phyloP scores from a whole-genome alignment of 2,329 filamentous ascomycete species.

The Aureobasidium sp. region DNA sequence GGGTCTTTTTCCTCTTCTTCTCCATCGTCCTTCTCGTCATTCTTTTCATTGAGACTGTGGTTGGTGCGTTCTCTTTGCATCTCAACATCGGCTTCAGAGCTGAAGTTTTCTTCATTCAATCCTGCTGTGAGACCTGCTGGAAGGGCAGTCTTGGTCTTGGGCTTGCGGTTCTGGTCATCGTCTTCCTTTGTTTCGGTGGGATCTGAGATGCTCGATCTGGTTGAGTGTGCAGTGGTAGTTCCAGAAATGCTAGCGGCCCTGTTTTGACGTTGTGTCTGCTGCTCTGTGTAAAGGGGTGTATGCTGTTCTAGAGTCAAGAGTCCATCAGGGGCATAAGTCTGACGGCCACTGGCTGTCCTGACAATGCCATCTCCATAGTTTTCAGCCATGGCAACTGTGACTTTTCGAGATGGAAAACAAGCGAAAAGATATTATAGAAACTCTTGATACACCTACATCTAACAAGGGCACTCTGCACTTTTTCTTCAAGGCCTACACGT shows the following conservation, averaged over 20 bases:
- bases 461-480: not conserved
- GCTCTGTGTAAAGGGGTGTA: not conserved
- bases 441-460: not conserved
- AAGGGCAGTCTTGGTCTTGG: not conserved
- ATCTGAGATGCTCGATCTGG: not conserved
- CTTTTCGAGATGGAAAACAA: not conserved
- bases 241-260: constrained; percentile 1
- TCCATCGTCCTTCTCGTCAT: constrained; percentile 17
- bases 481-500: not conserved
- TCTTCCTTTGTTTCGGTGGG: not conserved
- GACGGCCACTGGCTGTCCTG: constrained; percentile 4
- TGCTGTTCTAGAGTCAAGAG: not conserved
- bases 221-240: constrained; percentile 7
- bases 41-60: not conserved
- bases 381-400: not conserved
- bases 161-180: not conserved
- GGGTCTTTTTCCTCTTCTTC: constrained; percentile 19
- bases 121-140: constrained; percentile 8
- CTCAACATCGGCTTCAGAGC: constrained; percentile 7
- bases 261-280: not conserved
- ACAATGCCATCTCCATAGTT: constrained; percentile 7
- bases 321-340: constrained; percentile 10
- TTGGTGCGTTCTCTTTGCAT: constrained; percentile 7
- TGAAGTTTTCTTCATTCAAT: not conserved
- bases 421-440: not conserved